Evolutionary conservation across 257 asterid species (phyloP), one percentile per base, ranked within the genome.

Genomic region (Solanum bulbocastanum): DNA sequence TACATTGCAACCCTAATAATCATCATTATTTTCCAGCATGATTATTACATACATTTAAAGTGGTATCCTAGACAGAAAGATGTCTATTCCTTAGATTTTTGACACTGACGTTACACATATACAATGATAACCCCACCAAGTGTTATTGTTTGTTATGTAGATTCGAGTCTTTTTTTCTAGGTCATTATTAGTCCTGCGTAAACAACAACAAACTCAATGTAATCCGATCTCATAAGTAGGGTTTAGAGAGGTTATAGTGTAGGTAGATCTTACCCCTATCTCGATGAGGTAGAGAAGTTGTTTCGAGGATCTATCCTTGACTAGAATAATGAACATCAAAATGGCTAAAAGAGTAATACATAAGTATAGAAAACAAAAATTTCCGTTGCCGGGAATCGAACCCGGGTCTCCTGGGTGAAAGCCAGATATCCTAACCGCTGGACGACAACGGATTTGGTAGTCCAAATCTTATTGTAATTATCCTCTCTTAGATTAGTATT

Each of bases 391-490:
- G 98, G 96, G 98, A 96, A 92, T 94, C 90, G 98, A 94, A 96
- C 97, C 97, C 96, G 97, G 98, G 98, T 95, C 98, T 73, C 96
- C 95, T 93, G 94, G 97, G 97, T 94, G 98, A 94, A 95, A 94
- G 98, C 98, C 96, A 95, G 94, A 94, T 94, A 95, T 96, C 99
- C 99, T 96, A 92, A 95, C 98, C 98, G 92, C 95, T 94, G 95
- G 98, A 94, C 94, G 95, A 93, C 94, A 93, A 87, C 89, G 98
- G 94, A 94, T 9, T 11, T n/a, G 4, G 2, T n/a, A 5, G 0
- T 5, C 16, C 27, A 58, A 58, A 22, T 22, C 0, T 18, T 56
- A 56, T 56, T 18, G 5, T 58, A 52, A 22, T 58, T 20, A 22
- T 22, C 0, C 11, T 58, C 0, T 56, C 11, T 3, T 56, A 56